Base-by-base conservation (phyloP, 495 filamentous ascomycete genomes). In the Rostrohypoxylon terebratum region DNA sequence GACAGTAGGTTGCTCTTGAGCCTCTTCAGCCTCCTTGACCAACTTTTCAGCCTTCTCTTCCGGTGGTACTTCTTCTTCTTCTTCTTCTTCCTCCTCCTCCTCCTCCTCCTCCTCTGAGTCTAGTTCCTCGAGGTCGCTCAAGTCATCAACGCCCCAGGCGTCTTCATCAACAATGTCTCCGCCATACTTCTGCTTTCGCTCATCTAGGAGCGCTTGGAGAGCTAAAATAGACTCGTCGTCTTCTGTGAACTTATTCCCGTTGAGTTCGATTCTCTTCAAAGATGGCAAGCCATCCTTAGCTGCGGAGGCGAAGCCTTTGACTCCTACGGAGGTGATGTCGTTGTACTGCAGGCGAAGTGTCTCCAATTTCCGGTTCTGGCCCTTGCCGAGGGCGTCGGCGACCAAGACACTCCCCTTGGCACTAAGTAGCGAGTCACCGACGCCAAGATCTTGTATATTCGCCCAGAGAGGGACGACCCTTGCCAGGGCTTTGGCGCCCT, bases 191-290 rank as follows among this genome's bases (percentile, higher is more conserved):
- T 90, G 89, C 79, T 92, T 90, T 36, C 85, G 84, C 57, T 84
- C 81, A 61, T 89, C 86, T 47, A 89, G 73, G 2, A 88, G 79
- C 25, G 83, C 82, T 57, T 83, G 81, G 4, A 89, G 77, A 13
- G 73, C 71, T 20, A 83, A 66, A 59, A 90, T 86, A 48, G 85
- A 84, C 31, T 85, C 79, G 70, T 98, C 95, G 1, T 96, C 94
- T 78, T 97, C 94, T 7, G 85, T 84, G 73, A 99, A 97, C 74
- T 92, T 94, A 83, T 99, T 99, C 42, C 96, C 96, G 79, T 99
- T 98, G 67, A 99, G 83, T 79, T 99, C 96, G 66, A 97, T 88
- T 70, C 93, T 90, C 80, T 89, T 89, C 68, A 97, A 81, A 23
- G 84, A 84, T 0, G 91, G 92, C n/a, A 98, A 83, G 8, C 84